These are phyloP conservation scores for Pseudoperonospora humuli DNA, from an alignment of 352 stramenopile genomes.

Conservation along the genomic window DNA sequence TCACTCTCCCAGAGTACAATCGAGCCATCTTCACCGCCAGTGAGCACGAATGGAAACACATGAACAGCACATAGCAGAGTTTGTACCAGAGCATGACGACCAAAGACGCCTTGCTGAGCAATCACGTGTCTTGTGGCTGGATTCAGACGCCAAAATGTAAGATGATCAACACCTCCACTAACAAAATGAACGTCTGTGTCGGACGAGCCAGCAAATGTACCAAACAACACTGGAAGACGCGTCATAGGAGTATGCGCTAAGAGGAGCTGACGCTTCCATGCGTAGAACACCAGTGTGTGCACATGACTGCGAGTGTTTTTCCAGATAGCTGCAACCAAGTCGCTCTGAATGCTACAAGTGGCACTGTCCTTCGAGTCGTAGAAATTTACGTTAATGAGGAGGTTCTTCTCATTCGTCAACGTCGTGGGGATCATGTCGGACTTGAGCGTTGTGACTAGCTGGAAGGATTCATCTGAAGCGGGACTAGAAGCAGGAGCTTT, in stretches of 20 bases:
- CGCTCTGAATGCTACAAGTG: slow-evolving; percentile 14
- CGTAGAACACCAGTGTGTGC: slow-evolving; percentile 40
- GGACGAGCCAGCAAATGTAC: slow-evolving; percentile 28
- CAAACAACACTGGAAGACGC: slow-evolving; percentile 45
- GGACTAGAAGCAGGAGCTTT: slow-evolving; percentile 4
- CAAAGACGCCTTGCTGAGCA: slow-evolving; percentile 57
- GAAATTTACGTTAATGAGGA: slow-evolving; percentile 26
- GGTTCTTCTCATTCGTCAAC: neutral
- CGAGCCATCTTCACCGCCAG: slow-evolving; percentile 36
- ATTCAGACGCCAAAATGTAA: slow-evolving; percentile 57
- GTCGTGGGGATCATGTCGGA: slow-evolving; percentile 2
- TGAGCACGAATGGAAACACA: slow-evolving; percentile 41
- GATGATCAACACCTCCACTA: slow-evolving; percentile 57
- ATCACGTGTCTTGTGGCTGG: slow-evolving; percentile 36
- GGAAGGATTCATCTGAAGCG: slow-evolving; percentile 17
- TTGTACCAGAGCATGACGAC: slow-evolving; percentile 47
- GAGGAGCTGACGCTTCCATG: slow-evolving; percentile 31
- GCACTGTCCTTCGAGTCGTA: slow-evolving; percentile 11
- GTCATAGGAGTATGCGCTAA: slow-evolving; percentile 41
- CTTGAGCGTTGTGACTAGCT: slow-evolving; percentile 22
- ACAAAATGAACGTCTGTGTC: slow-evolving; percentile 32
- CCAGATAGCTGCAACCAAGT: slow-evolving; percentile 51
- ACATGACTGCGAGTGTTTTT: slow-evolving; percentile 29
- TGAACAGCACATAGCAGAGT: slow-evolving; percentile 36
- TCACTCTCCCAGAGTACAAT: slow-evolving; percentile 53